Evolutionary conservation across 2,329 filamentous ascomycete species (phyloP), one percentile per base, ranked within the genome.

Genomic region (Cytospora schulzeri): DNA sequence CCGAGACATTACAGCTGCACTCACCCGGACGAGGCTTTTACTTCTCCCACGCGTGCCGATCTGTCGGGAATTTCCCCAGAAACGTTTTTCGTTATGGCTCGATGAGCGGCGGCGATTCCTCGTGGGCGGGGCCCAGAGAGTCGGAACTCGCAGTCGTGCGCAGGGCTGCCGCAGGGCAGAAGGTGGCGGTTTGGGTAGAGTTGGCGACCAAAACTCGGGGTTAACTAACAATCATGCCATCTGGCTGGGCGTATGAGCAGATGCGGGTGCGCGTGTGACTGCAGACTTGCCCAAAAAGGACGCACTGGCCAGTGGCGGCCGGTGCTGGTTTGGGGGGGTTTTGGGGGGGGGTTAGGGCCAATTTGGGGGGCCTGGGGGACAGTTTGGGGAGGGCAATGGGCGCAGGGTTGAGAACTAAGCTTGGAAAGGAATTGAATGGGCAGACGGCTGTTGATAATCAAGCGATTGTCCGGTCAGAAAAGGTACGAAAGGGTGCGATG

Each of bases 181-280:
- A 9, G 29, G 29, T 31, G 4, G 29, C 29, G 29, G 29, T 4
- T 33, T 33, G 31, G 8, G 12, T 2, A 31, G 51, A 48, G 50
- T 38, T 41, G n/a, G n/a, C 38, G 51, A 31, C 35, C 3, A 58
- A n/a, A 31, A 24, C 15, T 41, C 17, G 45, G 52, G 53, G 29
- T 38, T 51, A 48, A n/a, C n/a, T n/a, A n/a, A n/a, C 57, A 50
- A 66, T 64, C 65, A 60, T 66, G 65, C 65, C 53, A 66, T 56
- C 31, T 22, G 17, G 57, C 41, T 24, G 15, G 24, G 8, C 19
- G 15, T n/a, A 22, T 66, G 65, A 59, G 61, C 65, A 66, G 65
- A 64, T 61, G 59, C 17, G 41, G n/a, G 45, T 24, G 11, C 48
- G 59, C 26, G 33, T 35, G 19, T 45, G 50, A 54, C 58, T 38